Evolutionary conservation across 164 flowering plant genomes (phyloP).

Genomic region (Piper betle): DNA sequence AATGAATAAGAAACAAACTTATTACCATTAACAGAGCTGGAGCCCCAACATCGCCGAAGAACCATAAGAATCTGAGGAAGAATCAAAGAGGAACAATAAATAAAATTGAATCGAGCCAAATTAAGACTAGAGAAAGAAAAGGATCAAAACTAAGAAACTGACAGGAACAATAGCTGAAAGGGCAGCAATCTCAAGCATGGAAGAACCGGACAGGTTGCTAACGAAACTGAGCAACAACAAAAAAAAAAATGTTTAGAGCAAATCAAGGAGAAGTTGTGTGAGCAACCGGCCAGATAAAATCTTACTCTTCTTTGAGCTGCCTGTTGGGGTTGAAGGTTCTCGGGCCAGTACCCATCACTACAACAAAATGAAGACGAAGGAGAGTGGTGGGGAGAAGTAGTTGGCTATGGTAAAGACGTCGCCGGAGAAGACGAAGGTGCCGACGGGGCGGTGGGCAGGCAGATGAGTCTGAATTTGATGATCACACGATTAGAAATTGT

Average conservation of each 20-base stretch:
- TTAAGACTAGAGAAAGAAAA: background rate
- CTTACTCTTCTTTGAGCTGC: conserved; percentile 65
- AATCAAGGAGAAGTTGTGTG: background rate
- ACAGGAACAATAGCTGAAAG: conserved; percentile 51
- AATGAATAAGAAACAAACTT: background rate
- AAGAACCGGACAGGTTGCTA: conserved; percentile 81
- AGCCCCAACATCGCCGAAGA: conserved; percentile 34
- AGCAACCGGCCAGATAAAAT: background rate
- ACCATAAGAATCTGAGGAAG: conserved; percentile 34
- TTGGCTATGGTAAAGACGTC: no score
- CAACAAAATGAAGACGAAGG: background rate
- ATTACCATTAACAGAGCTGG: conserved; percentile 19
- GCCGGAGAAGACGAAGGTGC: no score
- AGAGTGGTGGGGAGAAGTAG: no score
- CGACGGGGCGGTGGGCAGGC: no score
- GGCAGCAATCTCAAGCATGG: conserved; percentile 54
- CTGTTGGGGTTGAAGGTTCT: conserved; percentile 50
- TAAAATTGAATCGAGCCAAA: background rate
- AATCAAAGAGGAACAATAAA: background rate
- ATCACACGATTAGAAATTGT: no score
- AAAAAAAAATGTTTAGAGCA: background rate
- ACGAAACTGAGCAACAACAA: conserved; percentile 45
- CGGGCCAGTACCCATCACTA: conserved; percentile 30
- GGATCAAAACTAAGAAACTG: conserved; percentile 3
- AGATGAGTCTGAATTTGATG: no score